Evolutionary conservation across 2,329 filamentous ascomycete genomes (phyloP).

Genomic region (Aspergillus brunneoviolaceus): DNA sequence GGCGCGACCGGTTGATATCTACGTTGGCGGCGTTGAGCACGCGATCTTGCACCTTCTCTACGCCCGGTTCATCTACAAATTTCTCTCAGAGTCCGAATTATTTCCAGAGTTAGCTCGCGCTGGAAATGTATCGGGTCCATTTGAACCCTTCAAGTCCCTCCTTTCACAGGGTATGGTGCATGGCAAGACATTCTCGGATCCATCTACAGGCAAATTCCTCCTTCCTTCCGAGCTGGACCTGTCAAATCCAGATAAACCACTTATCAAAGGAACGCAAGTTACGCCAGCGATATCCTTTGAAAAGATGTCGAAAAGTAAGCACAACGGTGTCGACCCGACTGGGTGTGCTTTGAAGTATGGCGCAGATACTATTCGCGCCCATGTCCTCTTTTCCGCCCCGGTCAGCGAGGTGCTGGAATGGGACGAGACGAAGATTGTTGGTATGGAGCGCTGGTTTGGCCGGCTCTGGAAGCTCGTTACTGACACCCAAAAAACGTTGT

Average conservation of each 20-base stretch:
- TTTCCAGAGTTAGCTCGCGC: conserved; percentile 39
- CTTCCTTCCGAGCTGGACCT: conserved; percentile 72
- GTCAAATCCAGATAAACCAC: conserved; percentile 55
- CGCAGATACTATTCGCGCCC: conserved; percentile 78
- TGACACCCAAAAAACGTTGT: conserved; percentile 32
- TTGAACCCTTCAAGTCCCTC: conserved; percentile 78
- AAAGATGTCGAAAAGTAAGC: conserved; percentile 95
- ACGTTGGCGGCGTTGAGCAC: conserved; percentile 86
- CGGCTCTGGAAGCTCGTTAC: conserved; percentile 62
- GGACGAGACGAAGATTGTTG: conserved; percentile 79
- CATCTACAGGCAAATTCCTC: conserved; percentile 71
- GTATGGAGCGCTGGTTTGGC: conserved; percentile 76
- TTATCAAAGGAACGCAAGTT: conserved; percentile 61
- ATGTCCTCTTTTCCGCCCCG: conserved; percentile 86
- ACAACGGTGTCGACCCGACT: conserved; percentile 84
- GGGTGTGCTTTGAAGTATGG: conserved; percentile 71
- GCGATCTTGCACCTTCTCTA: conserved; percentile 88
- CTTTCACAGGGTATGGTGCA: conserved; percentile 93
- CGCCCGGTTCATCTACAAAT: conserved; percentile 87
- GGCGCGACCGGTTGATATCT: conserved; percentile 77
- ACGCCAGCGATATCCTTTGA: conserved; percentile 67
- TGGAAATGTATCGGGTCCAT: conserved; percentile 36
- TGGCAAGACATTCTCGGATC: conserved; percentile 77
- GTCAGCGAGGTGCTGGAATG: conserved; percentile 82
- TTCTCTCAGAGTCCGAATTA: conserved; percentile 59